Evolutionary conservation across 495 filamentous ascomycete species (phyloP).

Genomic region (Chaetomidium leptoderma): DNA sequence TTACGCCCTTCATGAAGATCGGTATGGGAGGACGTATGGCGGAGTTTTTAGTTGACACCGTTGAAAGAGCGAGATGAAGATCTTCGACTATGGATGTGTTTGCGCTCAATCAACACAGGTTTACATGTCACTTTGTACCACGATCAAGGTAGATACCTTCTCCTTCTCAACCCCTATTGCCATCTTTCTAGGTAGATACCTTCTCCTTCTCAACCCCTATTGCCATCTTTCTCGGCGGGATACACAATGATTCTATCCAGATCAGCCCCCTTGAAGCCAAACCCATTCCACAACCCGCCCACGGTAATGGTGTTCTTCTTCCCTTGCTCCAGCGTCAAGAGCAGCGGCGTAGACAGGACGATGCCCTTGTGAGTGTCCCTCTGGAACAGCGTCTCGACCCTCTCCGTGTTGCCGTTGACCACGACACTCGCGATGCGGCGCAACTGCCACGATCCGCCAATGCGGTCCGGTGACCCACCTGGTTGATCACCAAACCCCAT

Average conservation of each 20-base stretch:
- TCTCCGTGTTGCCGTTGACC: constrained; percentile 36
- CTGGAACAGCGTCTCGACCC: constrained; percentile 40
- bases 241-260: constrained; percentile 44
- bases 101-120: no score
- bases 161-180: no score
- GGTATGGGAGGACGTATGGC: no score
- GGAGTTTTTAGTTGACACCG: no score
- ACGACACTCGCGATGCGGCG: constrained; percentile 43
- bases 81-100: no score
- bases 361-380: constrained; percentile 47
- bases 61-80: no score
- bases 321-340: constrained; percentile 36
- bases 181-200: no score
- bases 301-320: constrained; percentile 41
- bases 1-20: no score
- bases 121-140: no score
- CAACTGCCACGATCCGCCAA: constrained; percentile 42
- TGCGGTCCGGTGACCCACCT: constrained; percentile 39
- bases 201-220: no score
- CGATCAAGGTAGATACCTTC: no score
- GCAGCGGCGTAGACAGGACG: constrained; percentile 39
- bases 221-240: constrained; percentile 35
- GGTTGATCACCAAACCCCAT: constrained; percentile 43
- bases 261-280: constrained; percentile 41
- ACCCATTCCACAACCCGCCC: constrained; percentile 40